Evolutionary conservation across 1,284 basidiomycete genomes (phyloP).

Genomic region (Athelia sp.): DNA sequence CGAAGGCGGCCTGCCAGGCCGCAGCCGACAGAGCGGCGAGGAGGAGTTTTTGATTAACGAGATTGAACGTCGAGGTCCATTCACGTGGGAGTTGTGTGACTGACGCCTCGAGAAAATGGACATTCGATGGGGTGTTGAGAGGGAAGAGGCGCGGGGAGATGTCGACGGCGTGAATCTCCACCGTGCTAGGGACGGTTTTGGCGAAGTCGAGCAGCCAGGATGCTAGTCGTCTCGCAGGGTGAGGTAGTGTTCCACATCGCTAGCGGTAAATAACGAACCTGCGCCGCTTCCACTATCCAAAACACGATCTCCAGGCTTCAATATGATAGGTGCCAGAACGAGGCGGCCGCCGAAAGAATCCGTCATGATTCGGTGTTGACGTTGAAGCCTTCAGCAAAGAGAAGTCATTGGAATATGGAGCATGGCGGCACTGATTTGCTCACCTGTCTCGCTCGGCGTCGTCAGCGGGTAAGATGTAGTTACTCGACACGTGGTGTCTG

Average conservation of each 20-base stretch:
- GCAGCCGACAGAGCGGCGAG: constrained; percentile 13
- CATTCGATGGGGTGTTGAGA: constrained; percentile 10
- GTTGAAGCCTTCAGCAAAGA: constrained; percentile 15
- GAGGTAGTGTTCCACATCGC: neutral
- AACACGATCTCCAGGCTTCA: constrained; percentile 14
- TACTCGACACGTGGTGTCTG: too few species aligned
- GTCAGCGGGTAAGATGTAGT: too few species aligned
- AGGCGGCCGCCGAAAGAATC: constrained; percentile 12
- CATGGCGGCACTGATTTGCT: too few species aligned
- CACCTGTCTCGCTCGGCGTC: too few species aligned
- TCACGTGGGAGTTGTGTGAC: constrained; percentile 16
- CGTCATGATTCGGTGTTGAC: constrained; percentile 17
- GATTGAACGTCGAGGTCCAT: constrained; percentile 18
- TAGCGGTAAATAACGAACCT: constrained; percentile 9
- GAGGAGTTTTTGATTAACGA: constrained; percentile 24
- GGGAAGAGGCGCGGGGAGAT: constrained; percentile 20
- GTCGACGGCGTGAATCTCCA: constrained; percentile 14
- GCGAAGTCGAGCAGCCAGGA: constrained; percentile 13
- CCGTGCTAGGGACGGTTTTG: neutral
- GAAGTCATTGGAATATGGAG: too few species aligned
- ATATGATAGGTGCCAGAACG: constrained; percentile 10
- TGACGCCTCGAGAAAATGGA: constrained; percentile 14
- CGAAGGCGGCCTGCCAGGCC: constrained; percentile 17
- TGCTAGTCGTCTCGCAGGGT: constrained; percentile 2
- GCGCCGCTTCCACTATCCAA: constrained; percentile 21